Conservation (phyloP, 805 yeast genomes). For the Wickerhamomyces chambardii region DNA sequence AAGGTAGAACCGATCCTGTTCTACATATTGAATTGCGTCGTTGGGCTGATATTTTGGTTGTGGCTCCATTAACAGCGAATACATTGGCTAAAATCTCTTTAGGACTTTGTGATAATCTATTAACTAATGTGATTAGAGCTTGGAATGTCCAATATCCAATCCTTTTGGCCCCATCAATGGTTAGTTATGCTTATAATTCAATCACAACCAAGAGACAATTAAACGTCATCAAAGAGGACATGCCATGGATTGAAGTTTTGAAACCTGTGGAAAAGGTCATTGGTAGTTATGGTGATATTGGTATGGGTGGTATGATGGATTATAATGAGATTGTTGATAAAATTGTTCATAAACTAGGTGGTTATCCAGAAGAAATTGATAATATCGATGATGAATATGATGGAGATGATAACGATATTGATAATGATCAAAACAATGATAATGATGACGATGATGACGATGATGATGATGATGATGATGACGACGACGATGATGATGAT, state of each 20-base stretch:
- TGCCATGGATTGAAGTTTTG: conserved; percentile 93
- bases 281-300: conserved; percentile 92
- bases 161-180: conserved; percentile 93
- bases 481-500: conserved; percentile 2
- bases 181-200: conserved; percentile 83
- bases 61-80: conserved; percentile 94
- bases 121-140: conserved; percentile 86
- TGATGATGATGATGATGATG: neutral
- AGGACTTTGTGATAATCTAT: conserved; percentile 87
- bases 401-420: neutral
- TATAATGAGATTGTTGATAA: conserved; percentile 90
- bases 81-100: conserved; percentile 82
- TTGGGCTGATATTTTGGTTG: conserved; percentile 91
- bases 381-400: neutral
- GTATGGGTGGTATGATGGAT: conserved; percentile 99
- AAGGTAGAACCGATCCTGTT: conserved; percentile 78
- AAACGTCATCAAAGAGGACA: conserved; percentile 69
- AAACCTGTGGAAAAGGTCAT: conserved; percentile 92
- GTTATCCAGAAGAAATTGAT: conserved; percentile 34
- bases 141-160: conserved; percentile 94
- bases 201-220: conserved; percentile 82
- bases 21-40: conserved; percentile 89
- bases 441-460: neutral
- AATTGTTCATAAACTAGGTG: conserved; percentile 62
- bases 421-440: neutral